Base-by-base conservation (phyloP, 768 basidiomycete species). In the Podaxis sp. region DNA sequence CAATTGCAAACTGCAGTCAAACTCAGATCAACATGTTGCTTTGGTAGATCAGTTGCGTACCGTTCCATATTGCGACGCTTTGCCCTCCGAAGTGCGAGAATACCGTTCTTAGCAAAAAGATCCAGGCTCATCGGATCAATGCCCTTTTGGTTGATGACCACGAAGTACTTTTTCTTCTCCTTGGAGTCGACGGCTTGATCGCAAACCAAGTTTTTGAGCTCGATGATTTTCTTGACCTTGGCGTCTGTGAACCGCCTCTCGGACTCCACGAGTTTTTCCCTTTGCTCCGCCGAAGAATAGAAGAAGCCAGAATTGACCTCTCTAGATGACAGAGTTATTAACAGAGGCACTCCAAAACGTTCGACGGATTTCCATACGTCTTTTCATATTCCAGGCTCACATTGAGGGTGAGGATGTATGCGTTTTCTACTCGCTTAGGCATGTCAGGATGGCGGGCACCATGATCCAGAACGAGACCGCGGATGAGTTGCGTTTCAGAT, bases 271-370 rank as follows among this genome's bases (percentile, higher is more conserved):
- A 99, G 87, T 76, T 98, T 98, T 76, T 99, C 97, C 40, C 97
- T 88, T 74, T 99, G 97, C 71, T 97, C 96, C 16, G 97, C 90
- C 1, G 94, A 94, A 2, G 95, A 97, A 77, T 99, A 99, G 82
- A 98, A 99, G 84, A 99, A 99, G 25, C 94, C 88, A 37, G 97
- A 98, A 79, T 99, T 99, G 70, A 99, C 94, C 82, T 99, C 97
- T 65, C 95, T 98, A 68, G 52, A n/a, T 37, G 28, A n/a, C 16
- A 59, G 59, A 61, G 57, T 69, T 53, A 64, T 61, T 65, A 46
- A 62, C 69, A 62, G 59, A 28, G 6, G 57, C 4, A 55, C 32
- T 61, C 57, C 56, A 62, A 68, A 61, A n/a, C 53, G 16, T 48
- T 52, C 28, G 64, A n/a, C 27, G 16, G 11, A 56, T 55, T 46